Conservation (phyloP, 345 rosid species). For the Psidium friedrichsthalianum region DNA sequence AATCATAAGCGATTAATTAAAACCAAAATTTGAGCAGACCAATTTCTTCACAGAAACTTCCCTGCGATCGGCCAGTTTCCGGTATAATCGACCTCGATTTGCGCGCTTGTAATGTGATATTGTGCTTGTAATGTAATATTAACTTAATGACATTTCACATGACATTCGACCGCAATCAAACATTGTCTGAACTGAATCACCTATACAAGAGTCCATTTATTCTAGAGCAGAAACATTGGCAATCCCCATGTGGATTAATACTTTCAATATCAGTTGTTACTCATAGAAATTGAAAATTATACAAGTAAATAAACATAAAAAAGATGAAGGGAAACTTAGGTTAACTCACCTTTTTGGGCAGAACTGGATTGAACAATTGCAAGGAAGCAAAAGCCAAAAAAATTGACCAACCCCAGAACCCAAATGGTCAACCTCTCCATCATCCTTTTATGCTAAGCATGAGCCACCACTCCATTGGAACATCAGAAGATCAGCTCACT, state of each 20-base stretch:
- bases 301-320: background rate
- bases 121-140: background rate
- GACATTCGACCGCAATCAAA: background rate
- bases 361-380: constrained; percentile 14
- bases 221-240: background rate
- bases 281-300: background rate
- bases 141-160: background rate
- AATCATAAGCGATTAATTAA: background rate
- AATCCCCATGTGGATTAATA: background rate
- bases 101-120: background rate
- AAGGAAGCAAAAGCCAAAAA: constrained; percentile 13
- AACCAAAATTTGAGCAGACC: background rate
- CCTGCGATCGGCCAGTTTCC: background rate
- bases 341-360: constrained; percentile 27
- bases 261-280: background rate
- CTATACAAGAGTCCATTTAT: background rate
- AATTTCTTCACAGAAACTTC: background rate
- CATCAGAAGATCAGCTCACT: background rate
- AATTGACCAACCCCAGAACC: constrained; percentile 9
- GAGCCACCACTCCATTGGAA: constrained; percentile 19
- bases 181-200: background rate
- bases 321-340: background rate
- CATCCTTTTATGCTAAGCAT: constrained; percentile 25
- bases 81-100: background rate
- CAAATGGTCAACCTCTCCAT: constrained; percentile 23